phyloP scores from a whole-genome alignment of 1,139 yeast genomes.

The Hansenula anomala region DNA sequence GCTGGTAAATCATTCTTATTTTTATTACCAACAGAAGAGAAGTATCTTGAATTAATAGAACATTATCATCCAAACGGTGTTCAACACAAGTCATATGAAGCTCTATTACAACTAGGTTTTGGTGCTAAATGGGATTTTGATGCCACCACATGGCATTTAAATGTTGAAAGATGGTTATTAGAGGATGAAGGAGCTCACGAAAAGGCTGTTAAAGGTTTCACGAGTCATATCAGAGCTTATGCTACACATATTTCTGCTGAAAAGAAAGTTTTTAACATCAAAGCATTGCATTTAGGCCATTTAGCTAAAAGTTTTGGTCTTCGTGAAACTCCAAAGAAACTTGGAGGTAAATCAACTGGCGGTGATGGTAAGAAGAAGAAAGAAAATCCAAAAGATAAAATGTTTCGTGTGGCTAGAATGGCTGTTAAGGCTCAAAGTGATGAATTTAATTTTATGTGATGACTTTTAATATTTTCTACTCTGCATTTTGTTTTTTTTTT shows the following conservation, averaged over 20 bases:
- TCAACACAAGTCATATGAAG: conserved; percentile 45
- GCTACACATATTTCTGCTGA: conserved; percentile 91
- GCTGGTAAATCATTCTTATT: conserved; percentile 66
- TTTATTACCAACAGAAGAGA: conserved; percentile 88
- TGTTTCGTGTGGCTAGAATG: conserved; percentile 74
- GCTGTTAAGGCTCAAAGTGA: conserved; percentile 57
- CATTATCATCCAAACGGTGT: conserved; percentile 64
- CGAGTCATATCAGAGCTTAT: conserved; percentile 89
- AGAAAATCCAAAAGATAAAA: conserved; percentile 61
- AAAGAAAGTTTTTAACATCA: conserved; percentile 73
- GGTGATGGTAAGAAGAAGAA: conserved; percentile 32
- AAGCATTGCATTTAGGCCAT: conserved; percentile 85
- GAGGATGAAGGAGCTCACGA: conserved; percentile 60
- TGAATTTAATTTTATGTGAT: conserved; percentile 63
- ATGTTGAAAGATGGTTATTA: conserved; percentile 81
- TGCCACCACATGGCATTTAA: conserved; percentile 95
- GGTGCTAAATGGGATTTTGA: conserved; percentile 78
- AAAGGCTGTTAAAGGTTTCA: conserved; percentile 70
- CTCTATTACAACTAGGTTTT: conserved; percentile 46
- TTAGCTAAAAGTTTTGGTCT: conserved; percentile 91
- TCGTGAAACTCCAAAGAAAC: conserved; percentile 86
- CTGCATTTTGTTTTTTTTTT: background rate
- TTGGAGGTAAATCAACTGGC: conserved; percentile 38
- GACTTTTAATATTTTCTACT: background rate
- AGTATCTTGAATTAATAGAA: conserved; percentile 58